Conservation (phyloP, 805 yeast genomes). For the Danielia reshetovae region DNA sequence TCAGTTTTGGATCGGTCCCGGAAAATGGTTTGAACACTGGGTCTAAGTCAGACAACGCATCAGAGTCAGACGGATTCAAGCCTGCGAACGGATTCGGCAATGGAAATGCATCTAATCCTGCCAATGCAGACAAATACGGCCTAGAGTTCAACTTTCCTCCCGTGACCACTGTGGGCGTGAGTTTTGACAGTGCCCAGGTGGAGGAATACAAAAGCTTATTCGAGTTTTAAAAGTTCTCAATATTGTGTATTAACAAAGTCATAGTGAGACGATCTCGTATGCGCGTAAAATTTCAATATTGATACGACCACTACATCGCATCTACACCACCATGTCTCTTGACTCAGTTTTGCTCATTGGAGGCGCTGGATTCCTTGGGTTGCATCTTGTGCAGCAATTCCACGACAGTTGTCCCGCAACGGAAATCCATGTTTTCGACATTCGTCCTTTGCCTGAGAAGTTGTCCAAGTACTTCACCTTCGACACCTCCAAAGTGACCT, state of each 20-base stretch:
- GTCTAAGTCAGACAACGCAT: not conserved
- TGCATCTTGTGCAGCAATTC: constrained; percentile 86
- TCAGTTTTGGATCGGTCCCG: too few species aligned
- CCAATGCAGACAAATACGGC: not conserved
- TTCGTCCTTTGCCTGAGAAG: constrained; percentile 78
- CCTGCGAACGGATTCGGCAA: constrained; percentile 1
- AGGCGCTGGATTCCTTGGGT: constrained; percentile 92
- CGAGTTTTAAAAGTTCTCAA: constrained; percentile 18
- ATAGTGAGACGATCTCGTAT: not conserved
- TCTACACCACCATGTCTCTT: constrained; percentile 12
- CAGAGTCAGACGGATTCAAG: not conserved
- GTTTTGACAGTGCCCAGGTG: constrained; percentile 24
- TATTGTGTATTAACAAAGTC: not conserved
- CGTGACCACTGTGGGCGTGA: constrained; percentile 15
- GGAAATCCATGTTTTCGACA: constrained; percentile 80
- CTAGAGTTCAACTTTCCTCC: constrained; percentile 22
- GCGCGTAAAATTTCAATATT: not conserved
- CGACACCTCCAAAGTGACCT: constrained; percentile 50
- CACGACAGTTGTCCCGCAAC: constrained; percentile 62
- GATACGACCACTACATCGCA: not conserved
- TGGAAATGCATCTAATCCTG: constrained; percentile 1
- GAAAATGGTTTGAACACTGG: too few species aligned
- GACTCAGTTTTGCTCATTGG: constrained; percentile 82
- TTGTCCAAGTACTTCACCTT: constrained; percentile 74
- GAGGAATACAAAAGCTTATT: constrained; percentile 24